Percentiles rank a stretch among this genome's conserved stretches.
Evolutionary conservation across 495 filamentous ascomycete genomes (phyloP).

Genomic region (Emericellopsis terricola): DNA sequence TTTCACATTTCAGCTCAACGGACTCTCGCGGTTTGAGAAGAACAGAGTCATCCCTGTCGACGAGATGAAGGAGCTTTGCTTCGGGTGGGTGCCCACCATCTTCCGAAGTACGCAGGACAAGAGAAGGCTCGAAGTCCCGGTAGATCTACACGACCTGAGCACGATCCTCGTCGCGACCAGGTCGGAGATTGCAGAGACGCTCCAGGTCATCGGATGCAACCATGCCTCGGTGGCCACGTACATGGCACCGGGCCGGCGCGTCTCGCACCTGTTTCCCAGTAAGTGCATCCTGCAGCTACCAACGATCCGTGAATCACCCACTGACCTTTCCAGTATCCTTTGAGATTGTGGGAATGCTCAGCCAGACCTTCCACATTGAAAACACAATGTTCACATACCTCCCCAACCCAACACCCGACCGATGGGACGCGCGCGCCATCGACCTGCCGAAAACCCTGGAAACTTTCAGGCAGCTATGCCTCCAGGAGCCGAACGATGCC

Average conservation of each 20-base stretch:
- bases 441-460: slow-evolving; percentile 14
- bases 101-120: slow-evolving; percentile 16
- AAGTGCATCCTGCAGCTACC: background rate
- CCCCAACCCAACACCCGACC: slow-evolving; percentile 28
- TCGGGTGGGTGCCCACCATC: slow-evolving; percentile 27
- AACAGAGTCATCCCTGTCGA: slow-evolving; percentile 26
- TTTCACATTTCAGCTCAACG: slow-evolving; percentile 25
- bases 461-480: slow-evolving; percentile 7
- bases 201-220: slow-evolving; percentile 25
- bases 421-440: slow-evolving; percentile 26
- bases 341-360: slow-evolving; percentile 32
- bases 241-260: slow-evolving; percentile 11
- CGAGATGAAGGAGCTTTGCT: slow-evolving; percentile 26
- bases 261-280: slow-evolving; percentile 30
- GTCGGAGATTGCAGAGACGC: slow-evolving; percentile 23
- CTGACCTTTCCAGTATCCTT: slow-evolving; percentile 19
- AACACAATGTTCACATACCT: slow-evolving; percentile 25
- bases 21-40: slow-evolving; percentile 21
- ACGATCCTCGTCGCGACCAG: slow-evolving; percentile 17
- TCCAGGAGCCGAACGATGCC: background rate
- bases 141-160: slow-evolving; percentile 16
- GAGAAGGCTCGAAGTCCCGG: slow-evolving; percentile 15
- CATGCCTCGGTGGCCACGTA: slow-evolving; percentile 21
- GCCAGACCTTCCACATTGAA: slow-evolving; percentile 21
- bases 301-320: slow-evolving; percentile 3